phyloP scores from a whole-genome alignment of 192 early-diverging fungal genomes.

The Dissophora globulifera region DNA sequence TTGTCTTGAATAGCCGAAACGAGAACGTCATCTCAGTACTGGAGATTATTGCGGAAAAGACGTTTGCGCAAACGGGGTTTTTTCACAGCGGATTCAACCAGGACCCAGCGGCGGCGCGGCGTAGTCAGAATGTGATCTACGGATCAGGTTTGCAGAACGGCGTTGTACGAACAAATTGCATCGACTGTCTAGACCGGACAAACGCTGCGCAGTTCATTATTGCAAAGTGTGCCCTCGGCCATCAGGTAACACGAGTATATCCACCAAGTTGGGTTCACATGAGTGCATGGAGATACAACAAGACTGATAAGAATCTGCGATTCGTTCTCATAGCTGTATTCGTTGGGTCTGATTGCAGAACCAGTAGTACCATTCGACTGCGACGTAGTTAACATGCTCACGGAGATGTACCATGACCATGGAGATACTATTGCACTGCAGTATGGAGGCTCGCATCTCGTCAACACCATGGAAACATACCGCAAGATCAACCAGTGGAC shows the following conservation, averaged over 20 bases:
- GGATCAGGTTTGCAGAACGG: conserved; percentile 75
- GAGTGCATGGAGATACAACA: no score
- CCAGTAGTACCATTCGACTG: conserved; percentile 90
- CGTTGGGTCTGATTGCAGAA: conserved; percentile 83
- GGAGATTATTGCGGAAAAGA: conserved; percentile 89
- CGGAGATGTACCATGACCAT: conserved; percentile 97
- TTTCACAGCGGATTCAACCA: conserved; percentile 91
- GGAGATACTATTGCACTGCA: conserved; percentile 96
- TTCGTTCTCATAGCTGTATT: no score
- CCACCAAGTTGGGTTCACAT: no score
- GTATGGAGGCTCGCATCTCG: conserved; percentile 97
- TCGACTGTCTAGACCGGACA: conserved; percentile 98
- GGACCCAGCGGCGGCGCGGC: conserved; percentile 15
- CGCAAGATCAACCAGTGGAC: conserved; percentile 94
- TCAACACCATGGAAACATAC: conserved; percentile 99
- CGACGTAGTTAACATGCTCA: conserved; percentile 92
- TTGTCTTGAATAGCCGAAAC: conserved; percentile 62
- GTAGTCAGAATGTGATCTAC: not conserved
- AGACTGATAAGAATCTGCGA: no score
- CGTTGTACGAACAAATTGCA: conserved; percentile 95
- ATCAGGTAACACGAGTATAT: conserved; percentile 81
- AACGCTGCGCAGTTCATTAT: conserved; percentile 98
- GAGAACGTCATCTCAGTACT: conserved; percentile 91
- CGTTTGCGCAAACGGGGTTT: conserved; percentile 86
- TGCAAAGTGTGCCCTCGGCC: conserved; percentile 92